Percentiles rank a stretch among this genome's conserved stretches.
These are phyloP conservation scores for Neurospora crassa DNA, from an alignment of 2,329 filamentous ascomycete genomes.

Conservation along the genomic window DNA sequence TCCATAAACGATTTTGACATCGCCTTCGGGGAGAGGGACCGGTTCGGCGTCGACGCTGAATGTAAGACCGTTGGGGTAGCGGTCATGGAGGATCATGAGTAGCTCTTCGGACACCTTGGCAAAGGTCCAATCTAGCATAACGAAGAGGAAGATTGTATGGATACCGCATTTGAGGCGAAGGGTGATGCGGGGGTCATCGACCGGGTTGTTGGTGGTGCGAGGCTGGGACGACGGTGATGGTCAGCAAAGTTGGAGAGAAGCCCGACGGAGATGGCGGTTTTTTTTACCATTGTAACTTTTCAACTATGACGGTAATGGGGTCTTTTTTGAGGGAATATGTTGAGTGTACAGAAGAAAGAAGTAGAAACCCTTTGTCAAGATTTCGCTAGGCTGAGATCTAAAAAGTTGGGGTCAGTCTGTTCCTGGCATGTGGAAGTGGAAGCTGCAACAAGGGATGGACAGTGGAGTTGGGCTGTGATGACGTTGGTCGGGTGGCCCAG, in stretches of 20 bases:
- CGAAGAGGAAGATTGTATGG: constrained; percentile 58
- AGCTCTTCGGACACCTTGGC: constrained; percentile 48
- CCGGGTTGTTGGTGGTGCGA: constrained; percentile 5
- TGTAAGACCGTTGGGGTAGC: constrained; percentile 45
- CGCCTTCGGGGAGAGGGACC: constrained; percentile 32
- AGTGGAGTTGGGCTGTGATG: not conserved
- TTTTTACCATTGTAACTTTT: constrained; percentile 10
- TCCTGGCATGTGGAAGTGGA: not conserved
- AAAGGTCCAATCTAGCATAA: constrained; percentile 49
- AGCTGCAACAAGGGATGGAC: not conserved
- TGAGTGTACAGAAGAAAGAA: not conserved
- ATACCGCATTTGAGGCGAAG: constrained; percentile 65
- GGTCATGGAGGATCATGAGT: constrained; percentile 44
- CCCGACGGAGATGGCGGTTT: not conserved
- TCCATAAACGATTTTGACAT: constrained; percentile 35
- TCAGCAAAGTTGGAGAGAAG: not conserved
- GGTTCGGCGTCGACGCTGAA: constrained; percentile 27
- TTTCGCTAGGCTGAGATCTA: not conserved
- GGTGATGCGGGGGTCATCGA: constrained; percentile 44
- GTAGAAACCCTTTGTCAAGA: not conserved
- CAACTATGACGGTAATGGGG: not conserved
- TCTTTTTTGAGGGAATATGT: not conserved
- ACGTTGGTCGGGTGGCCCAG: not conserved
- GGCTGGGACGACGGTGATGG: constrained; percentile 4
- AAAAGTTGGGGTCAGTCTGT: not conserved